Conservation (phyloP, 345 rosid species). For the Conringia planisiliqua region DNA sequence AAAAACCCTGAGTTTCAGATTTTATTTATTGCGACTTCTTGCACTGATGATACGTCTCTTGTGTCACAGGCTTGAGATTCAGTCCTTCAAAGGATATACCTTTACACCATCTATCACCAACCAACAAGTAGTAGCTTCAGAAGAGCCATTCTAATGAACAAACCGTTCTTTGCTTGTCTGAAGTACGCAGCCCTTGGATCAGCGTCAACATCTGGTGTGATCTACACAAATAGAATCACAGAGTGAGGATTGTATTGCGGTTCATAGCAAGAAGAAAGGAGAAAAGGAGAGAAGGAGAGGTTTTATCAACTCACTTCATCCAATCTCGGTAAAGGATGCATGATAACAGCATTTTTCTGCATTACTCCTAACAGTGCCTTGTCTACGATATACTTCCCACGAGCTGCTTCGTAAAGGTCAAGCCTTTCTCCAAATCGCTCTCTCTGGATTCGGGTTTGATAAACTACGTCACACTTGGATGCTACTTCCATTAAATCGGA, state of each 20-base stretch:
- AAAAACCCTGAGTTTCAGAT: not conserved
- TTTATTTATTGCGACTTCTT: constrained; percentile 6
- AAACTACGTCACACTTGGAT: constrained; percentile 78
- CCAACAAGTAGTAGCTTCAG: constrained; percentile 40
- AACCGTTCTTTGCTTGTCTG: constrained; percentile 98
- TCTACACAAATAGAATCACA: constrained; percentile 34
- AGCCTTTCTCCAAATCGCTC: constrained; percentile 86
- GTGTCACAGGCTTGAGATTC: constrained; percentile 11
- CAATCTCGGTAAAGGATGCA: constrained; percentile 97
- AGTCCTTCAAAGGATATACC: constrained; percentile 3
- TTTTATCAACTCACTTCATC: constrained; percentile 57
- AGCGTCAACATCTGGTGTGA: constrained; percentile 68
- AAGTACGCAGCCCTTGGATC: constrained; percentile 98
- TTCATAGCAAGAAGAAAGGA: not conserved
- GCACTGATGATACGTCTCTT: not conserved
- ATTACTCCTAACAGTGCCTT: constrained; percentile 53
- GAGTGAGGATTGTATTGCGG: not conserved
- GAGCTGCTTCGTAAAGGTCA: constrained; percentile 87
- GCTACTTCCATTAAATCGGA: constrained; percentile 77
- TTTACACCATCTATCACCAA: constrained; percentile 26
- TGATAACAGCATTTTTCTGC: constrained; percentile 82
- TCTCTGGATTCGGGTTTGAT: constrained; percentile 89
- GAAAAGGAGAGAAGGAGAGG: not conserved
- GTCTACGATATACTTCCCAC: constrained; percentile 87
- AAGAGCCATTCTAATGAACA: constrained; percentile 93